Base-by-base conservation (phyloP, 495 filamentous ascomycete species). In the Penicillium herquei region DNA sequence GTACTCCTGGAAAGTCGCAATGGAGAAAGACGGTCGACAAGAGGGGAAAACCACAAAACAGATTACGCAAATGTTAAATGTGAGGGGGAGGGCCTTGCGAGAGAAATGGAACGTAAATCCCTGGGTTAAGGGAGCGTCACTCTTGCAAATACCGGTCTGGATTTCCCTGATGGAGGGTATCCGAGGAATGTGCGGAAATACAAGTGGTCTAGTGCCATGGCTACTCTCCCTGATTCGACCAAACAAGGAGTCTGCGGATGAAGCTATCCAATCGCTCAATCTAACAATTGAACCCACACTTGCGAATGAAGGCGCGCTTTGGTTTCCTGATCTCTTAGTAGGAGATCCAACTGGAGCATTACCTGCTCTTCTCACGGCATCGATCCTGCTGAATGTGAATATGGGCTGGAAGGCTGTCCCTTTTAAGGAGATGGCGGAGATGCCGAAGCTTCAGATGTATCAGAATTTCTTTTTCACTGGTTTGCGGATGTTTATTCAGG, bases 271-370 rank as follows among this genome's bases (percentile, higher is more conserved):
- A 33, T 40, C 58, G 33, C 57, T 64, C 3, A 56, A 60, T 47
- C 35, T 69, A 13, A 57, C 65, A 13, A 49, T 81, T 43, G 83
- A 90, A 59, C 79, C 81, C 1, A 73, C 78, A 18, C 64, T 93
- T 6, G 78, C 79, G 0, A 73, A 70, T 2, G 92, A 90, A 57
- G 92, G 92, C 10, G 81, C 82, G 3, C 75, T 91, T 7, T 98
- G 91, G 91, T 92, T 94, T 65, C 78, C 82, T 4, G 81, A 96
- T 69, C 81, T 98, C 6, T 75, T 86, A 12, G 76, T 73, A 6
- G 74, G 87, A 18, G 92, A 97, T 65, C 81, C 89, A 1, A 79
- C 80, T 21, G 75, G 84, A n/a, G 58, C 84, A 17, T 78, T 97
- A 1, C 89, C 91, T 0, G 56, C 82, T 13, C 57, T 80, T 0